Base-by-base conservation (phyloP, 768 basidiomycete genomes). In the Hygrocybe punicea region DNA sequence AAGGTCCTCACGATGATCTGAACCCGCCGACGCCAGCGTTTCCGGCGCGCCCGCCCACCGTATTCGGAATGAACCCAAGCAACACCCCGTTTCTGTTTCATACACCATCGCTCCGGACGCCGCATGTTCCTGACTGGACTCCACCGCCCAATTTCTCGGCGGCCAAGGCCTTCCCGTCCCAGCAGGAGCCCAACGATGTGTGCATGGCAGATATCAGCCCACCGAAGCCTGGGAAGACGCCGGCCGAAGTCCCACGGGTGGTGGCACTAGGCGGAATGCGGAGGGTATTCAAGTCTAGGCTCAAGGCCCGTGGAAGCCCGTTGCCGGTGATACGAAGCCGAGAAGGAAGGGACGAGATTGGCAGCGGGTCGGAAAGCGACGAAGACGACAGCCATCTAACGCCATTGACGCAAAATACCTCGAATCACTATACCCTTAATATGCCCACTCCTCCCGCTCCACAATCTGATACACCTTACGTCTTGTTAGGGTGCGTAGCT, bases 381-480 rank as follows among this genome's bases (percentile, higher is more conserved):
- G 82, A 83, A 48, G 82, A 84, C 45, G 71, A 71, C 51, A 73
- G 68, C 16, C 63, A 68, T 53, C 64, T 72, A 29, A 66, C 67
- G 6, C 74, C 76, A 59, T 59, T 79, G 55, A 77, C 80, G 23
- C 80, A 76, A 58, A 85, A 78, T 58, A 88, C 81, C 35, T 84
- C 86, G 47, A 85, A 90, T 66, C 89, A 91, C 65, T 93, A 91
- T 69, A 92, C 91, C 2, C 78, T 93, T 57, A 91, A 93, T 71
- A 77, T 93, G 74, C 81, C 91, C 16, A 78, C 85, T 23, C 78
- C 81, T 16, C 71, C 82, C 23, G 67, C 76, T 23, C 76, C 79
- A 40, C 80, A 73, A 59, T 83, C 84, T 25, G 87, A 91, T 58
- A 72, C 77, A 35, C 95, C 95, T 19, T 91, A 93, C 71, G 75